These are phyloP conservation scores for Lasiosphaeria miniovina DNA, from an alignment of 495 filamentous ascomycete genomes.

Conservation along the genomic window DNA sequence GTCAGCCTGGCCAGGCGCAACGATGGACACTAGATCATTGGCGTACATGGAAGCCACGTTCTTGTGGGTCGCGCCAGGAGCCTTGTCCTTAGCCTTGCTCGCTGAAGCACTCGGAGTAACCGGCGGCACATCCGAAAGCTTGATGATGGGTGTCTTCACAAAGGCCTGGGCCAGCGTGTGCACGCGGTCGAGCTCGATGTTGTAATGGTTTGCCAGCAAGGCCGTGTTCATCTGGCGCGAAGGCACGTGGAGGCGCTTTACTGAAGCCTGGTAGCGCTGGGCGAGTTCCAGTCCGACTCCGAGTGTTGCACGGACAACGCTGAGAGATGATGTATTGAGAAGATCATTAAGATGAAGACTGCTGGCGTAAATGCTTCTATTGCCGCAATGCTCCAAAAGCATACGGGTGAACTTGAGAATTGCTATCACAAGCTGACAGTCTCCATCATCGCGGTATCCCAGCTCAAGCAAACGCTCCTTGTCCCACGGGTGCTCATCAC, in stretches of 20 bases:
- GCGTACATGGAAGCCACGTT: constrained; percentile 59
- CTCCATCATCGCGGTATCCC: constrained; percentile 69
- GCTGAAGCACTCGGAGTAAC: constrained; percentile 44
- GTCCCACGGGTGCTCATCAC: constrained; percentile 38
- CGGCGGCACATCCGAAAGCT: constrained; percentile 38
- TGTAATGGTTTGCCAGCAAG: constrained; percentile 83
- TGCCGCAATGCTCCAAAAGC: constrained; percentile 91
- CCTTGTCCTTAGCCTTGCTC: constrained; percentile 73
- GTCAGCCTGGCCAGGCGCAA: constrained; percentile 44
- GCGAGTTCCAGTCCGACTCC: constrained; percentile 78
- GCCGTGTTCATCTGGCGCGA: constrained; percentile 63
- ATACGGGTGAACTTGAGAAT: constrained; percentile 81
- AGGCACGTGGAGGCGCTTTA: constrained; percentile 61
- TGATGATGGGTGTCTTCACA: constrained; percentile 56
- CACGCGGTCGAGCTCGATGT: constrained; percentile 86
- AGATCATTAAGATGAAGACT: constrained; percentile 81
- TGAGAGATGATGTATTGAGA: constrained; percentile 78
- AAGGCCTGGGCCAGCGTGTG: constrained; percentile 81
- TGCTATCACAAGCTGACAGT: constrained; percentile 71
- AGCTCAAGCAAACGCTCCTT: constrained; percentile 51
- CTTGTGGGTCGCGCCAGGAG: constrained; percentile 26
- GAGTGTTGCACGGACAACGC: constrained; percentile 70
- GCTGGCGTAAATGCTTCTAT: constrained; percentile 92
- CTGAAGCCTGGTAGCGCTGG: constrained; percentile 85
- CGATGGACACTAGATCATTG: constrained; percentile 72